Percentiles rank a stretch among this genome's conserved stretches.
Conservation (phyloP, 2,329 filamentous ascomycete genomes). For the Leptographium wingfieldii region DNA sequence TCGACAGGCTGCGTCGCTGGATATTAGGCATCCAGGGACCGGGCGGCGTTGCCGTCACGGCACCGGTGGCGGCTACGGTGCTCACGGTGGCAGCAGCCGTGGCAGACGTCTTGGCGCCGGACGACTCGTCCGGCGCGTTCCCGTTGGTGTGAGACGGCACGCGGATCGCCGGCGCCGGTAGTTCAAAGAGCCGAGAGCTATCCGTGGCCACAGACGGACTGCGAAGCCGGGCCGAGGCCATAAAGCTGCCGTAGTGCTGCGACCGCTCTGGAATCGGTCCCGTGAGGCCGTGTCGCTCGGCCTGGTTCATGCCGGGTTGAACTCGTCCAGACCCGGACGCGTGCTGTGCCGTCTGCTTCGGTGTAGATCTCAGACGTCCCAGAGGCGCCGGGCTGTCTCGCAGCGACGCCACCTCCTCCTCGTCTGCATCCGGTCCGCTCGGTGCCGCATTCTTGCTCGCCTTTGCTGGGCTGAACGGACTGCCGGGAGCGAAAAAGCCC, state of each 20-base stretch:
- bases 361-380: conserved; percentile 10
- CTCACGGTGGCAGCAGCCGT: background rate
- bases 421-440: conserved; percentile 10
- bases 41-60: background rate
- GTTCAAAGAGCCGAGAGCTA: conserved; percentile 28
- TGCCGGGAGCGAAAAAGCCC: conserved; percentile 11
- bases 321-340: background rate
- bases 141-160: conserved; percentile 13
- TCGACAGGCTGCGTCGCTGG: conserved; percentile 25
- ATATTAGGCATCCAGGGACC: background rate
- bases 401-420: conserved; percentile 12
- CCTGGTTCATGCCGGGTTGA: background rate
- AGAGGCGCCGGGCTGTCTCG: conserved; percentile 17
- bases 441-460: conserved; percentile 12
- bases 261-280: conserved; percentile 21
- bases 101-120: background rate
- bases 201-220: conserved; percentile 9
- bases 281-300: conserved; percentile 30
- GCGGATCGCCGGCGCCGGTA: conserved; percentile 41
- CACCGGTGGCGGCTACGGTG: too few species aligned
- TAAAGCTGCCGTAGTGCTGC: conserved; percentile 41
- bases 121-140: background rate
- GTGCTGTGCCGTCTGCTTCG: background rate
- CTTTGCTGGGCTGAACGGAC: background rate
- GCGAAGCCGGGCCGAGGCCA: conserved; percentile 25